Percentiles rank a stretch among this genome's conserved stretches.
phyloP scores from a whole-genome alignment of 495 filamentous ascomycete genomes.

The Saxophila tyrrhenica region DNA sequence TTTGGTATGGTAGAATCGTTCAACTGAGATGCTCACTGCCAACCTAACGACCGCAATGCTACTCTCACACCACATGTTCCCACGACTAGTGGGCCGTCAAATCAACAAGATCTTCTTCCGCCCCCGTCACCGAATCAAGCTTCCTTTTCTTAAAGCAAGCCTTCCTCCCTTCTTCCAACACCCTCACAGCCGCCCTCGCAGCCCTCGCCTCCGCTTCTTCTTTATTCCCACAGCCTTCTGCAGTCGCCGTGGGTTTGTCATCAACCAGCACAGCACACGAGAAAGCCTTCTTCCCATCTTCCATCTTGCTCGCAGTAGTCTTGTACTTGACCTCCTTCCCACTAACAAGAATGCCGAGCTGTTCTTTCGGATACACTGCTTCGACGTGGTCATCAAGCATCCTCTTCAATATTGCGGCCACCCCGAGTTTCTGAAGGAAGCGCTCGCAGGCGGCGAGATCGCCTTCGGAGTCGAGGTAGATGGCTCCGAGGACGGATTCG shows the following conservation, averaged over 20 bases:
- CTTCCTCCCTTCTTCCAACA: constrained; percentile 16
- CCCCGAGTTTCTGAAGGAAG: constrained; percentile 52
- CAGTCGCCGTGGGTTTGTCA: constrained; percentile 34
- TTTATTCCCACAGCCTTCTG: constrained; percentile 36
- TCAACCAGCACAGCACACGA: constrained; percentile 43
- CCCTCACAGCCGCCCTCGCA: constrained; percentile 38
- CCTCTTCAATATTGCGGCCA: constrained; percentile 51
- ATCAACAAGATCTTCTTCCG: too few relatives aligned
- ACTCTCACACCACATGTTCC: too few relatives aligned
- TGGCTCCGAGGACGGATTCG: constrained; percentile 70
- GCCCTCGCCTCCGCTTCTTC: constrained; percentile 48
- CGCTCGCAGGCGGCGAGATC: constrained; percentile 41
- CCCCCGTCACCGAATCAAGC: neutral
- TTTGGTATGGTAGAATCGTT: too few relatives aligned
- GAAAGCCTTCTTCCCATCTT: constrained; percentile 27
- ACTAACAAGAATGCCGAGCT: constrained; percentile 47
- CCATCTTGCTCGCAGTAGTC: neutral
- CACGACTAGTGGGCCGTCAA: too few relatives aligned
- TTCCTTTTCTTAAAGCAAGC: neutral
- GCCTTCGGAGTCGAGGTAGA: constrained; percentile 69
- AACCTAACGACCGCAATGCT: too few relatives aligned
- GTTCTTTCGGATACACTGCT: constrained; percentile 64
- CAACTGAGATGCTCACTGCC: too few relatives aligned
- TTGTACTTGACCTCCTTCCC: constrained; percentile 40
- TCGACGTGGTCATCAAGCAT: constrained; percentile 49